Percentiles rank a stretch among this genome's conserved stretches.
These are phyloP conservation scores for Anthracocystis setariae DNA, from an alignment of 1,284 basidiomycete species.

Conservation along the genomic window DNA sequence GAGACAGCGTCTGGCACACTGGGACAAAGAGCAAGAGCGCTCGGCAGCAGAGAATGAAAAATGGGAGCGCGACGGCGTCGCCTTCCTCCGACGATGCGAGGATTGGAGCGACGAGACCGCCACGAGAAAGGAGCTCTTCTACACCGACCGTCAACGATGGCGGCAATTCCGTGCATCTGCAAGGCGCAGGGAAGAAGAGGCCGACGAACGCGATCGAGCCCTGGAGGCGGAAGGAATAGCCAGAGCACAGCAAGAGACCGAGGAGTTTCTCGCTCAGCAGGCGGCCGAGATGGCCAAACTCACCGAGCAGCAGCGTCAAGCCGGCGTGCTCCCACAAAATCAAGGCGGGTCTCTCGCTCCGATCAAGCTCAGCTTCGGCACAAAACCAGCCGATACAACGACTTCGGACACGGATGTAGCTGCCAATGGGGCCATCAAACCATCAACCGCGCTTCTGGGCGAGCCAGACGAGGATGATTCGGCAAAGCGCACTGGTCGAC, in stretches of 20 bases:
- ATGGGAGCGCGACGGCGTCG: slow-evolving; percentile 25
- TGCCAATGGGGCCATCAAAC: slow-evolving; percentile 1
- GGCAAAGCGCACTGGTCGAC: slow-evolving; percentile 31
- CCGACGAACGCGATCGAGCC: slow-evolving; percentile 47
- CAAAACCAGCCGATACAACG: slow-evolving; percentile 1
- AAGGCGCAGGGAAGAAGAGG: slow-evolving; percentile 48
- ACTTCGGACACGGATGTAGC: slow-evolving; percentile 5
- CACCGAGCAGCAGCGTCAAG: slow-evolving; percentile 51
- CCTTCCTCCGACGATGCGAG: slow-evolving; percentile 25
- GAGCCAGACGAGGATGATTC: slow-evolving; percentile 56
- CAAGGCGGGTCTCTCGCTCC: slow-evolving; percentile 46
- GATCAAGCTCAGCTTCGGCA: slow-evolving; percentile 58
- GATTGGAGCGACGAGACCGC: slow-evolving; percentile 45
- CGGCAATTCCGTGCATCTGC: slow-evolving; percentile 41
- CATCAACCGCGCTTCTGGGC: slow-evolving; percentile 31
- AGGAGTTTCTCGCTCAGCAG: slow-evolving; percentile 60
- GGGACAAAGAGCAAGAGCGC: slow-evolving; percentile 51
- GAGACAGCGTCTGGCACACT: slow-evolving; percentile 50
- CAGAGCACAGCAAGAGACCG: slow-evolving; percentile 50
- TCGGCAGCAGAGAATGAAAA: slow-evolving; percentile 27
- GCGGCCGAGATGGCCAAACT: slow-evolving; percentile 59
- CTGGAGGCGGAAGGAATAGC: slow-evolving; percentile 43
- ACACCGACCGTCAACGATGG: slow-evolving; percentile 59
- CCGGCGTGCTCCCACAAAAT: slow-evolving; percentile 54
- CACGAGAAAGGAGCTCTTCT: slow-evolving; percentile 45